Conservation (phyloP, 225 moss, liverwort and hornwort species). For the Bryoerythrophyllum caledonicum region DNA sequence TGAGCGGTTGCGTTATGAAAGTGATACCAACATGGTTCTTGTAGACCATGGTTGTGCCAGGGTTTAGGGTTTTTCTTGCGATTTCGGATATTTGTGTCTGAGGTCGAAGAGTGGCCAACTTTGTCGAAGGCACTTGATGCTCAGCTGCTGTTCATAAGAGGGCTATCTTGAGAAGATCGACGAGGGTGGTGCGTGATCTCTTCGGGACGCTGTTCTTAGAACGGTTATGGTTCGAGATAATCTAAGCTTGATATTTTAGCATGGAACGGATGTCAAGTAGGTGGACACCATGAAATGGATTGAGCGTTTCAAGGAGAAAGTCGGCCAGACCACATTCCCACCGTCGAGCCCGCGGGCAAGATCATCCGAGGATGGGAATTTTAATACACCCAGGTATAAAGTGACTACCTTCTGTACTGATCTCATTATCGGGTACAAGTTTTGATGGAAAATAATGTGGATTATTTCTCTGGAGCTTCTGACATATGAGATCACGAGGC, state of each 20-base stretch:
- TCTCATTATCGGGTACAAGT: neutral
- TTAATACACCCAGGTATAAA: constrained; percentile 30
- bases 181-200: neutral
- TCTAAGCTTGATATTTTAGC: constrained; percentile 10
- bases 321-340: constrained; percentile 38
- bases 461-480: constrained; percentile 14
- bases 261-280: constrained; percentile 39
- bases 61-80: constrained; percentile 2
- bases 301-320: constrained; percentile 47
- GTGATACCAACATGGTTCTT: neutral
- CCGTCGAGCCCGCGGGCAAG: constrained; percentile 34
- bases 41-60: neutral
- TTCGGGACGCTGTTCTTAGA: neutral
- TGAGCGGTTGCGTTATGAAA: neutral
- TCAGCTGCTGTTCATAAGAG: too few relatives aligned
- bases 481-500: neutral
- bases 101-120: neutral
- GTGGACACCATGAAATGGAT: constrained; percentile 46
- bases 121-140: neutral
- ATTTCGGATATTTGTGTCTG: neutral
- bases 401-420: neutral
- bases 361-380: constrained; percentile 32
- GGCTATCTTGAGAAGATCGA: neutral
- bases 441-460: neutral
- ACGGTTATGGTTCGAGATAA: neutral